These are phyloP conservation scores for Drechslerella coelobrocha DNA, from an alignment of 2,329 filamentous ascomycete genomes.

Conservation along the genomic window DNA sequence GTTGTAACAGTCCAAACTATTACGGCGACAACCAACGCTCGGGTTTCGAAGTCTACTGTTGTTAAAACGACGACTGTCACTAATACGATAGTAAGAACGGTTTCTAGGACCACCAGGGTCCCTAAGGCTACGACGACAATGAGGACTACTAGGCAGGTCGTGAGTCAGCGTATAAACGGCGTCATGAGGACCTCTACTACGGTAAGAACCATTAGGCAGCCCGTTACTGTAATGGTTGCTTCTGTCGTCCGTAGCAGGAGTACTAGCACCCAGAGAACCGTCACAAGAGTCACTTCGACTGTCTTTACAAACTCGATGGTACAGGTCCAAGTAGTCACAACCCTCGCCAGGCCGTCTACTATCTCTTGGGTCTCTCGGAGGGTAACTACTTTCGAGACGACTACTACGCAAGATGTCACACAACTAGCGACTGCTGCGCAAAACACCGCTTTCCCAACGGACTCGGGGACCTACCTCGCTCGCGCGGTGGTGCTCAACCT, in stretches of 20 bases:
- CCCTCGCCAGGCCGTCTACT: slow-evolving; percentile 8
- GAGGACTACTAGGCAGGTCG: slow-evolving; percentile 1
- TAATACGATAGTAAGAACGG: background rate
- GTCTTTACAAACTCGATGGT: slow-evolving; percentile 1
- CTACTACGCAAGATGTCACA: background rate
- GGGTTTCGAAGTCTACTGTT: slow-evolving; percentile 1
- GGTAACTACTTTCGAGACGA: slow-evolving; percentile 4
- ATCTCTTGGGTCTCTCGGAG: background rate
- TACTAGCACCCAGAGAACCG: slow-evolving; percentile 11
- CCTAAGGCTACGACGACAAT: slow-evolving; percentile 7
- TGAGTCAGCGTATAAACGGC: background rate
- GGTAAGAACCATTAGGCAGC: background rate
- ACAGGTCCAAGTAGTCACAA: background rate
- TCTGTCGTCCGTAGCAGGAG: background rate
- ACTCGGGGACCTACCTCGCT: slow-evolving; percentile 27
- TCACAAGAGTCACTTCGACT: background rate
- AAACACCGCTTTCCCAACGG: slow-evolving; percentile 4
- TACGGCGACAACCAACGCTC: background rate
- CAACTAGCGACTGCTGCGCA: background rate
- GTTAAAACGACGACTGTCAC: background rate
- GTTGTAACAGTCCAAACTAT: background rate
- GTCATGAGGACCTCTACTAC: slow-evolving; percentile 1
- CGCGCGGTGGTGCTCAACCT: slow-evolving; percentile 42
- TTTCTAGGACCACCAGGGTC: background rate
- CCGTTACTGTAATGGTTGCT: background rate